phyloP scores from a whole-genome alignment of 257 asterid genomes.

The Fraxinus americana region DNA sequence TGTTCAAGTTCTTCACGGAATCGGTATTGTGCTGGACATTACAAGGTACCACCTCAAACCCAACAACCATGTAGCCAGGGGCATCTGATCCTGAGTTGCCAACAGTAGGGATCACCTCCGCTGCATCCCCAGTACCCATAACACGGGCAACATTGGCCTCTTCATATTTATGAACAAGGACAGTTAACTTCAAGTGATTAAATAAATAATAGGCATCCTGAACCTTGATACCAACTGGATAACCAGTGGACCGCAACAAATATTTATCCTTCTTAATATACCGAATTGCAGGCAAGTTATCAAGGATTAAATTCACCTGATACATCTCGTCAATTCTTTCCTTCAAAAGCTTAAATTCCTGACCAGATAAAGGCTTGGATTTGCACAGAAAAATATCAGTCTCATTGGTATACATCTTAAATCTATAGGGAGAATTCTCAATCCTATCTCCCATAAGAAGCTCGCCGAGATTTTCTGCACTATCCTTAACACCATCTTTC shows the following conservation, averaged over 20 bases:
- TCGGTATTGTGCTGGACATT: slow-evolving; percentile 26
- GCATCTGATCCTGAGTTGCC: slow-evolving; percentile 17
- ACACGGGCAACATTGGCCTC: slow-evolving; percentile 25
- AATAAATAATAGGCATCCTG: slow-evolving; percentile 25
- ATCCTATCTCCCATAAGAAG: slow-evolving; percentile 93
- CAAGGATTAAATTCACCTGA: slow-evolving; percentile 35
- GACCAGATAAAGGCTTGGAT: slow-evolving; percentile 63
- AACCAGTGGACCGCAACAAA: slow-evolving; percentile 33
- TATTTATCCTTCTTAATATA: slow-evolving; percentile 29
- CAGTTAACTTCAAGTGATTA: slow-evolving; percentile 33
- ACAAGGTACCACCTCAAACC: slow-evolving; percentile 35
- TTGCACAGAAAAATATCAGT: slow-evolving; percentile 68
- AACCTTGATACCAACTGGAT: slow-evolving; percentile 34
- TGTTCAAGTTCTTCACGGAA: not conserved
- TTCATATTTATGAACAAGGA: slow-evolving; percentile 31
- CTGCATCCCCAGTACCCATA: slow-evolving; percentile 31
- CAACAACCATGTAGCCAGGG: slow-evolving; percentile 29
- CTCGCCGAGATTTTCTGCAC: slow-evolving; percentile 92
- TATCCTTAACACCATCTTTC: slow-evolving; percentile 74
- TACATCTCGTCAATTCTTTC: slow-evolving; percentile 49
- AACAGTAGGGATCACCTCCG: slow-evolving; percentile 20
- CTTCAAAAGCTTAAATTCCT: slow-evolving; percentile 72
- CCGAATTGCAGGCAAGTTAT: slow-evolving; percentile 35
- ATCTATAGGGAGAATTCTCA: slow-evolving; percentile 82
- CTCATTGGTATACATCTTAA: slow-evolving; percentile 78